Evolutionary conservation across 1,284 basidiomycete genomes (phyloP).

Genomic region (Anthracocystis panici-leucophaei): DNA sequence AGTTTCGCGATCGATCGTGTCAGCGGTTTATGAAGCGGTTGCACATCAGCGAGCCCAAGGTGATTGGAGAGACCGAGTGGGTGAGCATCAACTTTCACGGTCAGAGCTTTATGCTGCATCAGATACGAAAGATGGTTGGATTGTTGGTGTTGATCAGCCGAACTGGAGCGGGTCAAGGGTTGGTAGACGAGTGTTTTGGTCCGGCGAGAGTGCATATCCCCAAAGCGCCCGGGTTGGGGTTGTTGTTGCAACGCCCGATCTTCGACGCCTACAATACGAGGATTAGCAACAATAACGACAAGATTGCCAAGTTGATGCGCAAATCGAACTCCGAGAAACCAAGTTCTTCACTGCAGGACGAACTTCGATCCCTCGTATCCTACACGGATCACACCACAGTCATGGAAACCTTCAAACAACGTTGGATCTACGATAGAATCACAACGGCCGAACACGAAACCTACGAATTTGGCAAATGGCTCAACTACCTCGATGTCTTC

Average conservation of each 20-base stretch:
- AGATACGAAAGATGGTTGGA: conserved; percentile 96
- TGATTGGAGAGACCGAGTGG: conserved; percentile 94
- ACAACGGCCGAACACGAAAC: conserved; percentile 80
- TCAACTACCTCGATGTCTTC: conserved; percentile 68
- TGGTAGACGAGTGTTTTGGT: conserved; percentile 72
- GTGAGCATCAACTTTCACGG: conserved; percentile 92
- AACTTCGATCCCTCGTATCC: conserved; percentile 48
- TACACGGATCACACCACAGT: conserved; percentile 33
- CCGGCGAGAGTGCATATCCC: conserved; percentile 87
- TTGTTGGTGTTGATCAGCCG: conserved; percentile 77
- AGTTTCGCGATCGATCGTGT: conserved; percentile 83
- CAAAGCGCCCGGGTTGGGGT: conserved; percentile 94
- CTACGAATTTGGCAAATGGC: conserved; percentile 73
- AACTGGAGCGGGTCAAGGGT: conserved; percentile 52
- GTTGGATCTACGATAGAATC: conserved; percentile 66
- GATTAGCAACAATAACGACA: conserved; percentile 69
- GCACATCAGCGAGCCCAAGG: conserved; percentile 70
- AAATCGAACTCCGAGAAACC: conserved; percentile 6
- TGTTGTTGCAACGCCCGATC: conserved; percentile 92
- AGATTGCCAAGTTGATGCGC: conserved; percentile 69
- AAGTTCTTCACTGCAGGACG: conserved; percentile 23
- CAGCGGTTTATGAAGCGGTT: conserved; percentile 74
- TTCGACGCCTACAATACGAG: conserved; percentile 83
- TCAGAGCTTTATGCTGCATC: conserved; percentile 99
- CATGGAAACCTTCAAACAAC: conserved; percentile 66